phyloP scores from a whole-genome alignment of 495 filamentous ascomycete species.

The Mycothermus thermophilus region DNA sequence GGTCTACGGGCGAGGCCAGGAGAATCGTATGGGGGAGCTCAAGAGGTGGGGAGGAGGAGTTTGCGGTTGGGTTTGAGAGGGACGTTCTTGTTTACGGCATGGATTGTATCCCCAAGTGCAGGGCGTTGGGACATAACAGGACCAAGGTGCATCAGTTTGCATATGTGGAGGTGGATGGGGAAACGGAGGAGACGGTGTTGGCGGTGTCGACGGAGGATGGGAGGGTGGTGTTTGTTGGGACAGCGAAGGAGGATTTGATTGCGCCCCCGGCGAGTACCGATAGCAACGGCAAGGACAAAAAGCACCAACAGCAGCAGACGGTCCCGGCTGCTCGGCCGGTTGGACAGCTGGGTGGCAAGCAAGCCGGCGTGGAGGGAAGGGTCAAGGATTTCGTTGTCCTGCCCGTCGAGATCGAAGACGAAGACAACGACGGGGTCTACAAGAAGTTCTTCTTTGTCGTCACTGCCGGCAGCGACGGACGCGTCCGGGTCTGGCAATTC shows the following conservation, averaged over 20 bases:
- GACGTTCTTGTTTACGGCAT: constrained; percentile 76
- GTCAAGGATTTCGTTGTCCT: constrained; percentile 82
- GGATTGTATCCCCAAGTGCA: constrained; percentile 67
- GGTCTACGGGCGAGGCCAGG: constrained; percentile 68
- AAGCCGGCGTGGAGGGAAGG: constrained; percentile 48
- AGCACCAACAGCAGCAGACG: too few species aligned
- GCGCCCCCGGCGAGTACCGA: too few species aligned
- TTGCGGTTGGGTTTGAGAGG: constrained; percentile 76
- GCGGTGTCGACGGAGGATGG: constrained; percentile 90
- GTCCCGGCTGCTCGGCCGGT: constrained; percentile 43
- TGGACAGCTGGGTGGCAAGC: constrained; percentile 66
- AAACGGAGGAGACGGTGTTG: constrained; percentile 39
- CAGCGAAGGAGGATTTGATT: constrained; percentile 28
- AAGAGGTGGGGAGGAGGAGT: constrained; percentile 56
- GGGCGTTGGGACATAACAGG: constrained; percentile 47
- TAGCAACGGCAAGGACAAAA: constrained; percentile 5
- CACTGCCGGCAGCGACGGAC: constrained; percentile 71
- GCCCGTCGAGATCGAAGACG: constrained; percentile 24
- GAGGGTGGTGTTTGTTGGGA: constrained; percentile 71
- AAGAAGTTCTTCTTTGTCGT: constrained; percentile 43
- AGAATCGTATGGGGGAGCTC: constrained; percentile 65
- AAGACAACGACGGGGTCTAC: too few species aligned
- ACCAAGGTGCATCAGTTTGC: constrained; percentile 73
- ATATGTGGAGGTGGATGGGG: constrained; percentile 44
- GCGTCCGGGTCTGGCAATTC: constrained; percentile 61